Conservation (phyloP, 2,329 filamentous ascomycete species). For the Stylonectria norvegica region DNA sequence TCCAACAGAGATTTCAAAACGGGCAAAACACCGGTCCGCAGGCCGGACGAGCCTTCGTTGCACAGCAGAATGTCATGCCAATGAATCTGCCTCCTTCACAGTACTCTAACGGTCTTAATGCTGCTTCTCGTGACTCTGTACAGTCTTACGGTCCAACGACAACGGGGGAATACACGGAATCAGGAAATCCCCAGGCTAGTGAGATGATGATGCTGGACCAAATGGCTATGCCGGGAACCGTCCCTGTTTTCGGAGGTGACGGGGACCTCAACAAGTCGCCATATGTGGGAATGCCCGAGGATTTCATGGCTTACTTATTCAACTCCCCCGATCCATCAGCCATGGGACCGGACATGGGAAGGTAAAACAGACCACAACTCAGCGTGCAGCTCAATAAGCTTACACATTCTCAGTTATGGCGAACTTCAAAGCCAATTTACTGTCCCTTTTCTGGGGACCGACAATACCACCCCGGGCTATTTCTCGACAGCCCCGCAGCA, state of each 20-base stretch:
- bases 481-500: conserved; percentile 65
- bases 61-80: conserved; percentile 59
- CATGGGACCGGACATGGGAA: conserved; percentile 38
- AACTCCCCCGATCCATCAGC: conserved; percentile 43
- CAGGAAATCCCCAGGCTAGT: conserved; percentile 37
- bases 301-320: conserved; percentile 83
- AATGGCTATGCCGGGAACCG: conserved; percentile 62
- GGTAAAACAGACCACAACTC: conserved; percentile 42
- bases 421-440: conserved; percentile 42
- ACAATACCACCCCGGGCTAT: conserved; percentile 49
- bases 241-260: conserved; percentile 84
- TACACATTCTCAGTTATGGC: conserved; percentile 44
- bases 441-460: conserved; percentile 47
- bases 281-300: conserved; percentile 77
- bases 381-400: too few species aligned
- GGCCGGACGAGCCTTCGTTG: conserved; percentile 50
- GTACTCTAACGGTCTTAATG: conserved; percentile 38
- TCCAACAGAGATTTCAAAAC: conserved; percentile 46
- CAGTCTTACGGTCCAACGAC: conserved; percentile 38
- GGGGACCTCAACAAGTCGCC: conserved; percentile 77
- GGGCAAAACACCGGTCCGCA: conserved; percentile 46
- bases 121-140: conserved; percentile 29
- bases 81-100: conserved; percentile 62
- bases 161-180: conserved; percentile 44
- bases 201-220: conserved; percentile 62